Evolutionary conservation across 1,139 yeast species (phyloP).

Genomic region (Blastobotrys persicus): DNA sequence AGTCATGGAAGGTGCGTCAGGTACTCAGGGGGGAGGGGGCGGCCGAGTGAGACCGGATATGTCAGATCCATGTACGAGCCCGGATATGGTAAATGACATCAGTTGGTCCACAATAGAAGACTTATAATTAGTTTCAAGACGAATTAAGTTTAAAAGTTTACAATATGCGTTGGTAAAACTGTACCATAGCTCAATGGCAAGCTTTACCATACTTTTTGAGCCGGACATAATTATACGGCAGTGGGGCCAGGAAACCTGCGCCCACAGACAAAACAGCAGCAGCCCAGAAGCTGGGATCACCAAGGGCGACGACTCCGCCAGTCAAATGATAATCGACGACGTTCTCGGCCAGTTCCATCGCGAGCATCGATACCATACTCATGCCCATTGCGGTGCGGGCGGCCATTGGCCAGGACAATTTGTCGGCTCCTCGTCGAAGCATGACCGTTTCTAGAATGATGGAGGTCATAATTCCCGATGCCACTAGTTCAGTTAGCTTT

Average conservation of each 20-base stretch:
- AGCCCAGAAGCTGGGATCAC: constrained; percentile 6
- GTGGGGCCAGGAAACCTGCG: constrained; percentile 5
- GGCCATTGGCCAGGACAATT: constrained; percentile 5
- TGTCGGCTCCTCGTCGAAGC: constrained; percentile 3
- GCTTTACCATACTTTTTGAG: constrained; percentile 6
- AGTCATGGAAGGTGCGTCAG: not conserved
- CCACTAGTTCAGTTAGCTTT: constrained; percentile 6
- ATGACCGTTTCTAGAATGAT: constrained; percentile 3
- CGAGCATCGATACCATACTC: constrained; percentile 9
- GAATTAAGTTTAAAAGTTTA: too few species aligned
- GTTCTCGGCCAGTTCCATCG: constrained; percentile 7
- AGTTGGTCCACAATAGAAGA: too few species aligned
- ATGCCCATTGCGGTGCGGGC: constrained; percentile 8
- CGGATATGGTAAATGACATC: too few species aligned
- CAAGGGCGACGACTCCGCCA: constrained; percentile 4
- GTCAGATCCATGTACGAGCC: too few species aligned
- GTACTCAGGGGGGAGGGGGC: too few species aligned
- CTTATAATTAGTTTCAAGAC: too few species aligned
- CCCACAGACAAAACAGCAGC: constrained; percentile 6
- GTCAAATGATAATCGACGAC: constrained; percentile 7
- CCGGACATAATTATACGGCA: constrained; percentile 8
- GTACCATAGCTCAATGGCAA: too few species aligned
- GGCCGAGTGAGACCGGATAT: not conserved
- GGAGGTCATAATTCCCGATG: constrained; percentile 2
- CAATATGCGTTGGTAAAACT: too few species aligned